Evolutionary conservation across 257 asterid genomes (phyloP).

Genomic region (Ocimum tenuiflorum): DNA sequence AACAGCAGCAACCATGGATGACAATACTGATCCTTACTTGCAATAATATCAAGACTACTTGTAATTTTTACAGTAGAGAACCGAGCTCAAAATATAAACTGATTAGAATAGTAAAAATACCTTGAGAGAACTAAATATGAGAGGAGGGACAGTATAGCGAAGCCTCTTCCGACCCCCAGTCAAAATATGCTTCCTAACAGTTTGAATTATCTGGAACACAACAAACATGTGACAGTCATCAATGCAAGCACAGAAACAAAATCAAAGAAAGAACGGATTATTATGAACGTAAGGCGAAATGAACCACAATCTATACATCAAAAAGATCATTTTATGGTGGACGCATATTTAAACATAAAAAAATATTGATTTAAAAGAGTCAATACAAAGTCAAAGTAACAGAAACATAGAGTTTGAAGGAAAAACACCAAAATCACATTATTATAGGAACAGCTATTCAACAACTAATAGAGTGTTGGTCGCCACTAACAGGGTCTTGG

Average conservation of each 20-base stretch:
- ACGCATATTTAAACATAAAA: too few species aligned
- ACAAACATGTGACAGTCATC: conserved; percentile 15
- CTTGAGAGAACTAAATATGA: conserved; percentile 77
- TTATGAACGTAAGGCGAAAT: neutral
- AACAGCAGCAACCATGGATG: too few species aligned
- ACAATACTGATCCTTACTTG: too few species aligned
- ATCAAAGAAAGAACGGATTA: neutral
- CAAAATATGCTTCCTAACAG: conserved; percentile 81
- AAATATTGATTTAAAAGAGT: neutral
- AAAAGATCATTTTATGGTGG: conserved; percentile 3
- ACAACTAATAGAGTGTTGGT: too few species aligned
- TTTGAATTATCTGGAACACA: conserved; percentile 59
- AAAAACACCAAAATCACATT: neutral
- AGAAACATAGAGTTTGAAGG: neutral
- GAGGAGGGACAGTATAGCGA: conserved; percentile 81
- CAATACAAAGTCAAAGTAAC: neutral
- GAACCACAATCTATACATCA: neutral
- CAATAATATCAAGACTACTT: too few species aligned
- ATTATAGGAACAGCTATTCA: neutral
- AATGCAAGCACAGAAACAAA: conserved; percentile 8
- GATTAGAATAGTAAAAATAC: conserved; percentile 33
- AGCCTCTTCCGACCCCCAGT: conserved; percentile 91
- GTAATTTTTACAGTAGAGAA: conserved; percentile 6
- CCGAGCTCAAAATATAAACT: conserved; percentile 12
- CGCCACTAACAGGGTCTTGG: neutral